Evolutionary conservation across 2,329 filamentous ascomycete genomes (phyloP), one percentile per base, ranked within the genome.

Genomic region (Sporothrix inflata): DNA sequence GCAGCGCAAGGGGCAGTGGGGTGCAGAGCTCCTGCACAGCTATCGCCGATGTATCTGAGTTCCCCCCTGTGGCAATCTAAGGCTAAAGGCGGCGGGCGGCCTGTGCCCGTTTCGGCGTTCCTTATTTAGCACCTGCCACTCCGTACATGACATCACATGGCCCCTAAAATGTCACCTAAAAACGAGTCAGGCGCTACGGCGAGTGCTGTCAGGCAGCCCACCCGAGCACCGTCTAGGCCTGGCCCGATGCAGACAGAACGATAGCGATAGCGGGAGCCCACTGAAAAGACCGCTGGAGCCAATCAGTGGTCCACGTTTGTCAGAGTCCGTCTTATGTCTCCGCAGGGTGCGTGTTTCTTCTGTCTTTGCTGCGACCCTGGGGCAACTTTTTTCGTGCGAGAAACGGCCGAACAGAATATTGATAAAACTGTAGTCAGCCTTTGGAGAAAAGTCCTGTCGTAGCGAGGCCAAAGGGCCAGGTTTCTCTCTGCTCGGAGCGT

Each of bases 101-200:
- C 38, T 49, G 53, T 70, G 53, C 21, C 68, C 19, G 68, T 61
- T 30, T 49, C 40, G 40, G 68, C 65, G n/a, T 55, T 69, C 30
- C 27, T 40, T 21, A 21, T 68, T 21, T 38, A 45, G 47, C 45
- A 30, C 14, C 14, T 42, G 40, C 69, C 45, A 45, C 47, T 51
- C 8, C 21, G 49, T 19, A 63, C 55, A 70, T 70, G 69, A 70
- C 55, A 70, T 70, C 69, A 70, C 69, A 70, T 70, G 69, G 67
- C 34, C 34, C 34, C 38, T 42, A 19, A 55, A 55, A 19, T 34
- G 65, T 14, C 45, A 67, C 42, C 65, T 12, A 34, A n/a, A 30
- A 34, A 12, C 24, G 42, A 27, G 30, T 21, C 3, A 24, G 11
- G 61, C 45, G 63, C 63, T 66, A 49, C 60, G 5, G 19, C n/a